These are phyloP conservation scores for Marsdenia floribunda DNA, from an alignment of 257 asterid species.

Conservation along the genomic window DNA sequence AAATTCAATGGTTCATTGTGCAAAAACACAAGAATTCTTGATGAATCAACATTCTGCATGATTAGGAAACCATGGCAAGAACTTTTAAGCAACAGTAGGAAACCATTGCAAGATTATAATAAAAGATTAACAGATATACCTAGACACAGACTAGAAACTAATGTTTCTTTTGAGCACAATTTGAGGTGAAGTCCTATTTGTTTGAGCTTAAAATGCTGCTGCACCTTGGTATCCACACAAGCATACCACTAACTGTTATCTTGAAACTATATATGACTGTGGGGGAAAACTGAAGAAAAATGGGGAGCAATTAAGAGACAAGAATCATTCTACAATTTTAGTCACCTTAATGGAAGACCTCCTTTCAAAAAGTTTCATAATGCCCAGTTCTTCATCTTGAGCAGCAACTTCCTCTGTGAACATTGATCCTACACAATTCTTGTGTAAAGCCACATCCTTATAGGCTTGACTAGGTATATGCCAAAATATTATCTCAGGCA, in stretches of 20 bases:
- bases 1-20: neutral
- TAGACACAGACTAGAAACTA: too few species aligned
- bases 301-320: neutral
- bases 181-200: neutral
- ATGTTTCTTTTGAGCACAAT: too few species aligned
- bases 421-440: conserved; percentile 68
- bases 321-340: neutral
- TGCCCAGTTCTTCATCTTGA: conserved; percentile 85
- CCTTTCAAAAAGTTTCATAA: conserved; percentile 63
- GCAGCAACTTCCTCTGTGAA: conserved; percentile 68
- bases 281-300: neutral
- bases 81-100: neutral
- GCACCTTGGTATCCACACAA: neutral
- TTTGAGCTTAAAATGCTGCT: neutral
- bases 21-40: too few species aligned
- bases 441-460: conserved; percentile 31
- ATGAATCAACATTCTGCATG: neutral
- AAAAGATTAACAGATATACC: too few species aligned
- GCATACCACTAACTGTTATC: neutral
- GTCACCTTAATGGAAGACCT: conserved; percentile 73
- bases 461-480: conserved; percentile 74
- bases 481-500: conserved; percentile 87
- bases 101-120: neutral
- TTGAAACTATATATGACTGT: neutral
- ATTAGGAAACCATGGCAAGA: neutral